phyloP scores from a whole-genome alignment of 2,329 filamentous ascomycete genomes.

The Sordariomycetes sp. region DNA sequence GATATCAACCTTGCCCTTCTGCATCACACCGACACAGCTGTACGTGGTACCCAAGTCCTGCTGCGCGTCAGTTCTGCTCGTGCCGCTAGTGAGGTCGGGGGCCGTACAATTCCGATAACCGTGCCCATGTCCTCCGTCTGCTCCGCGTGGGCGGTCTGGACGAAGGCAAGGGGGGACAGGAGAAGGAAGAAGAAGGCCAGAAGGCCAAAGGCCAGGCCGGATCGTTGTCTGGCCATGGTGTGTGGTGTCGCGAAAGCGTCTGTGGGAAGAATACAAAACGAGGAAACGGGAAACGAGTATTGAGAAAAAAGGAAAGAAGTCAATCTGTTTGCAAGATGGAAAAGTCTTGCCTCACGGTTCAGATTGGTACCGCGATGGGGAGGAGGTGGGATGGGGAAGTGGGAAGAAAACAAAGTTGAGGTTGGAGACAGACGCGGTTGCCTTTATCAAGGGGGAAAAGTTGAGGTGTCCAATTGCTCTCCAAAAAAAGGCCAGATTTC shows the following conservation, averaged over 20 bases:
- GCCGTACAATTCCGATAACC: constrained; percentile 78
- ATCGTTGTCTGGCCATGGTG: constrained; percentile 46
- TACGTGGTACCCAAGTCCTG: constrained; percentile 79
- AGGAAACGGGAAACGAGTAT: constrained; percentile 10
- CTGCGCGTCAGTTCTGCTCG: constrained; percentile 11
- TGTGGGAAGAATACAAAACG: constrained; percentile 3
- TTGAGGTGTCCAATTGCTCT: constrained; percentile 26
- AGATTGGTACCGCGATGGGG: constrained; percentile 14
- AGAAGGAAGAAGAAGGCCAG: constrained; percentile 87
- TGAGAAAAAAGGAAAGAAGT: constrained; percentile 9
- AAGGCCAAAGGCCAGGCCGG: constrained; percentile 74
- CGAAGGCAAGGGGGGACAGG: constrained; percentile 77
- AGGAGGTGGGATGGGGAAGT: constrained; percentile 16
- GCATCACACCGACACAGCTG: constrained; percentile 91
- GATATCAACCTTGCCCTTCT: constrained; percentile 90
- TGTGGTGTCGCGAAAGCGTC: constrained; percentile 10
- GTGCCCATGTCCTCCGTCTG: constrained; percentile 73
- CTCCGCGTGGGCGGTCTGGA: constrained; percentile 64
- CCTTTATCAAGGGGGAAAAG: constrained; percentile 17
- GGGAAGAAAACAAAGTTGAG: constrained; percentile 10
- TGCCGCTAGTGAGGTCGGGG: neutral
- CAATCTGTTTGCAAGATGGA: neutral
- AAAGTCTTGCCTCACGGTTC: constrained; percentile 8
- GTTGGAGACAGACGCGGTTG: constrained; percentile 7
- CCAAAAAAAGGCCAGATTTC: constrained; percentile 35